Percentiles rank a stretch among this genome's conserved stretches.
Conservation (phyloP, 1,284 basidiomycete genomes). For the Leccinum griseonigrum region DNA sequence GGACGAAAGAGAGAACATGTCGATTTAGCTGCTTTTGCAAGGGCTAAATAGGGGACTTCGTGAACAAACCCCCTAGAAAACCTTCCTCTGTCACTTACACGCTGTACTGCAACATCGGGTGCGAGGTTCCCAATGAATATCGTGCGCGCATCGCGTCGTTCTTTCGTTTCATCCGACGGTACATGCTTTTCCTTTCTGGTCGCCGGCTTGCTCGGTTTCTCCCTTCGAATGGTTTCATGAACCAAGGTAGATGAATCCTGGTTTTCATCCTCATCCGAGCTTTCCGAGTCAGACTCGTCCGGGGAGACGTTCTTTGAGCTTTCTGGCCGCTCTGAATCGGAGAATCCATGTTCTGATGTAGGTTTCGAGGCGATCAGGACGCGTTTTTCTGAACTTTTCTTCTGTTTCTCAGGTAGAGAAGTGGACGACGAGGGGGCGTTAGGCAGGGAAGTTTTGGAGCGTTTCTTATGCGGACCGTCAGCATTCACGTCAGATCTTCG, state of each 20-base stretch:
- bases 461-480: slow-evolving; percentile 26
- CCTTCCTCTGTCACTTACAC: slow-evolving; percentile 45
- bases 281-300: slow-evolving; percentile 16
- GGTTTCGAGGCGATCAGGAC: slow-evolving; percentile 6
- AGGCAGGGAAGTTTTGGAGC: slow-evolving; percentile 16
- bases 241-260: slow-evolving; percentile 17
- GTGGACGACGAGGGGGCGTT: slow-evolving; percentile 7
- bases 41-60: slow-evolving; percentile 37
- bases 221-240: slow-evolving; percentile 38
- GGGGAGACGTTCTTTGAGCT: neutral
- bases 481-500: slow-evolving; percentile 15
- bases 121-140: slow-evolving; percentile 94
- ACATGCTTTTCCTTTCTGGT: slow-evolving; percentile 41
- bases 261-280: slow-evolving; percentile 12
- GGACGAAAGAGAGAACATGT: slow-evolving; percentile 69
- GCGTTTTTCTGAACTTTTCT: slow-evolving; percentile 20
- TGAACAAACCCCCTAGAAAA: slow-evolving; percentile 2
- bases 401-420: slow-evolving; percentile 18
- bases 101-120: slow-evolving; percentile 71
- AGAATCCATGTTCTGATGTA: slow-evolving; percentile 29
- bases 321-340: slow-evolving; percentile 29
- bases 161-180: slow-evolving; percentile 66
- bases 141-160: slow-evolving; percentile 76
- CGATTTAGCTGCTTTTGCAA: slow-evolving; percentile 66
- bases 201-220: slow-evolving; percentile 10